A percentile compares a stretch with the other conserved stretches of the same genome.
phyloP scores from a whole-genome alignment of 2,329 filamentous ascomycete species.

The Periconia sp. region DNA sequence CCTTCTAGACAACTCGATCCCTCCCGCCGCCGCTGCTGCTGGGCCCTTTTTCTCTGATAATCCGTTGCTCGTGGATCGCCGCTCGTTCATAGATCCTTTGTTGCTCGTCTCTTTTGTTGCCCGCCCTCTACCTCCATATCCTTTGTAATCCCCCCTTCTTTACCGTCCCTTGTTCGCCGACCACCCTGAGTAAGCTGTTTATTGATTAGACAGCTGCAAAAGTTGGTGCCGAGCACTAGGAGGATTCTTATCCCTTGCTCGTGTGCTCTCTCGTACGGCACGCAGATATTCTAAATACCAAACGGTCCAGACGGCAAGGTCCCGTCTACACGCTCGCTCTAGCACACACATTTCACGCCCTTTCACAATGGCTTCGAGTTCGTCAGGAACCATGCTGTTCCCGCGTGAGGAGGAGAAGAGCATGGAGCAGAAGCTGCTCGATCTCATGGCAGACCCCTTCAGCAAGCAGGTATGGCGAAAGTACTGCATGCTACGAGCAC shows the following conservation, averaged over 20 bases:
- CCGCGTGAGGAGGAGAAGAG: slow-evolving; percentile 34
- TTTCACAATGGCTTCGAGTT: slow-evolving; percentile 26
- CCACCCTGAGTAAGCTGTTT: not conserved
- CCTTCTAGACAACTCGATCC: no score
- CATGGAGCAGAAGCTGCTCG: slow-evolving; percentile 36
- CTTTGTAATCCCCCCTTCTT: not conserved
- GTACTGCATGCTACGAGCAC: not conserved
- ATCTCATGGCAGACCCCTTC: slow-evolving; percentile 37
- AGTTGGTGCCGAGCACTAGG: not conserved
- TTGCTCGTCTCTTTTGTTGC: no score
- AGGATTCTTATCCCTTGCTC: not conserved
- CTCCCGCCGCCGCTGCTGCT: no score
- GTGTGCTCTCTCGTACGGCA: not conserved
- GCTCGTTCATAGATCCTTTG: no score
- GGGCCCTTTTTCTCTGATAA: no score
- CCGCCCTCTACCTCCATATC: not conserved
- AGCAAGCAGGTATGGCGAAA: slow-evolving; percentile 25
- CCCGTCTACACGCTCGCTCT: slow-evolving; percentile 11
- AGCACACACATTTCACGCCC: slow-evolving; percentile 8
- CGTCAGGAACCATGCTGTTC: slow-evolving; percentile 26
- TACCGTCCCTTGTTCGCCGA: not conserved
- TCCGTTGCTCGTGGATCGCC: no score
- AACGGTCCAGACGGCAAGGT: no score
- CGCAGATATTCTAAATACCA: no score
- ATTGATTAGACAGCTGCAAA: not conserved